These are phyloP conservation scores for Aureobasidium musti DNA, from an alignment of 2,329 filamentous ascomycete genomes.

Conservation along the genomic window DNA sequence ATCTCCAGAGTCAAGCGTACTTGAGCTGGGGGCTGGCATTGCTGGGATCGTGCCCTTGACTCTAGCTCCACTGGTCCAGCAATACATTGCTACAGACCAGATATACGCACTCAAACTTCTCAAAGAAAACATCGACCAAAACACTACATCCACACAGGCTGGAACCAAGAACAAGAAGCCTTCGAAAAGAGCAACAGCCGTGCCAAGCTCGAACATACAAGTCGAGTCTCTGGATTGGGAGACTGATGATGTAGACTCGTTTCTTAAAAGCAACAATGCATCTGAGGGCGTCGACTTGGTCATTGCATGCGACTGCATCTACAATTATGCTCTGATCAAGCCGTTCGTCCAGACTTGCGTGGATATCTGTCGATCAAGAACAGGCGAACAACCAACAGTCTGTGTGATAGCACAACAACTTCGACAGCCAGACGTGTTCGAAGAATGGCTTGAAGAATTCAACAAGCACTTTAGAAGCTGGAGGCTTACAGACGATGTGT, in stretches of 20 bases:
- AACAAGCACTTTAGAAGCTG: slow-evolving; percentile 68
- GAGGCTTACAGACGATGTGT: slow-evolving; percentile 66
- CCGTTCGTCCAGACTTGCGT: slow-evolving; percentile 81
- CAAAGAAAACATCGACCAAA: slow-evolving; percentile 72
- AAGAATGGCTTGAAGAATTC: slow-evolving; percentile 74
- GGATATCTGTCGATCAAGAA: slow-evolving; percentile 67
- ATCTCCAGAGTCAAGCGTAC: slow-evolving; percentile 57
- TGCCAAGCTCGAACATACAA: slow-evolving; percentile 3
- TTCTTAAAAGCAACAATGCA: slow-evolving; percentile 54
- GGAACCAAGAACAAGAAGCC: slow-evolving; percentile 4
- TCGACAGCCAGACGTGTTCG: slow-evolving; percentile 80
- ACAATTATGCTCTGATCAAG: slow-evolving; percentile 81
- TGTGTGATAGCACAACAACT: slow-evolving; percentile 89
- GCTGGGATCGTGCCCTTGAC: slow-evolving; percentile 75
- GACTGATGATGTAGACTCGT: slow-evolving; percentile 48
- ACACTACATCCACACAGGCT: slow-evolving; percentile 42
- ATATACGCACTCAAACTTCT: slow-evolving; percentile 76
- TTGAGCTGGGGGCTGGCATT: slow-evolving; percentile 89
- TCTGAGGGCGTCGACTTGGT: slow-evolving; percentile 54
- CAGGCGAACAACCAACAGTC: slow-evolving; percentile 56
- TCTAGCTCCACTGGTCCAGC: slow-evolving; percentile 61
- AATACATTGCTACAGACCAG: slow-evolving; percentile 85
- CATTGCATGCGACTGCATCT: slow-evolving; percentile 90
- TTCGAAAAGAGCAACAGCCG: not conserved
- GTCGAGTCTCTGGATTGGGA: slow-evolving; percentile 76